These are phyloP conservation scores for Penicillium soppii DNA, from an alignment of 495 filamentous ascomycete genomes.

Conservation along the genomic window DNA sequence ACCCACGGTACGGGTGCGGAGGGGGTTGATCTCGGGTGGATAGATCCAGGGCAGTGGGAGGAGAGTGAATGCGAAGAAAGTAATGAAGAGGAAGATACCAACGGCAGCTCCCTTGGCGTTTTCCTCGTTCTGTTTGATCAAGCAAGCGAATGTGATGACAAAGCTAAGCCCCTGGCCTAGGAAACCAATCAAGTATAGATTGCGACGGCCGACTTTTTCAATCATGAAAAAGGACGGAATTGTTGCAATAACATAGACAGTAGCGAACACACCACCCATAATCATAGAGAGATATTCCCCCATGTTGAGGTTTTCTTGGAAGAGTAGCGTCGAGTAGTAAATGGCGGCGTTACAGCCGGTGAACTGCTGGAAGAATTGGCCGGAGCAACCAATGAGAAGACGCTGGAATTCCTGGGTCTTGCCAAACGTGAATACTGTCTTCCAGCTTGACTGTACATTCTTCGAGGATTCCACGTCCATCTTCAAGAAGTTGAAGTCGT, in stretches of 20 bases:
- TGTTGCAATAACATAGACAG: conserved; percentile 67
- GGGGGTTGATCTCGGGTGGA: conserved; percentile 64
- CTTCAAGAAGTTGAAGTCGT: conserved; percentile 18
- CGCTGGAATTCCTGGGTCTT: conserved; percentile 26
- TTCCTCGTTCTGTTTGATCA: conserved; percentile 53
- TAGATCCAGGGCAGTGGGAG: conserved; percentile 49
- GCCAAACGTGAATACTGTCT: conserved; percentile 18
- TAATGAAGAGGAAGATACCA: conserved; percentile 70
- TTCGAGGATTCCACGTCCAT: conserved; percentile 4
- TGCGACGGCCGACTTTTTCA: conserved; percentile 63
- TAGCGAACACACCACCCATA: conserved; percentile 70
- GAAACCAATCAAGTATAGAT: conserved; percentile 55
- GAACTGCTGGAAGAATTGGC: conserved; percentile 73
- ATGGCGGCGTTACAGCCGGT: conserved; percentile 69
- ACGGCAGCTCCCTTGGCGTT: conserved; percentile 54
- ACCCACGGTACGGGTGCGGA: conserved; percentile 64
- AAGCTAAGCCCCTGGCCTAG: conserved; percentile 15
- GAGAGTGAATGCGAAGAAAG: conserved; percentile 67
- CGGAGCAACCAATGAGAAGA: conserved; percentile 37
- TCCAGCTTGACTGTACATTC: conserved; percentile 4
- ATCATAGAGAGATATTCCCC: conserved; percentile 59
- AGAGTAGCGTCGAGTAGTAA: conserved; percentile 73
- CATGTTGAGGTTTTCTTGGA: conserved; percentile 56
- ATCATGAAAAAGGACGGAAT: conserved; percentile 71
- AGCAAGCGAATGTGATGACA: conserved; percentile 47